phyloP scores from a whole-genome alignment of 176 grass and related monocot genomes.

The Cymbopogon citratus region DNA sequence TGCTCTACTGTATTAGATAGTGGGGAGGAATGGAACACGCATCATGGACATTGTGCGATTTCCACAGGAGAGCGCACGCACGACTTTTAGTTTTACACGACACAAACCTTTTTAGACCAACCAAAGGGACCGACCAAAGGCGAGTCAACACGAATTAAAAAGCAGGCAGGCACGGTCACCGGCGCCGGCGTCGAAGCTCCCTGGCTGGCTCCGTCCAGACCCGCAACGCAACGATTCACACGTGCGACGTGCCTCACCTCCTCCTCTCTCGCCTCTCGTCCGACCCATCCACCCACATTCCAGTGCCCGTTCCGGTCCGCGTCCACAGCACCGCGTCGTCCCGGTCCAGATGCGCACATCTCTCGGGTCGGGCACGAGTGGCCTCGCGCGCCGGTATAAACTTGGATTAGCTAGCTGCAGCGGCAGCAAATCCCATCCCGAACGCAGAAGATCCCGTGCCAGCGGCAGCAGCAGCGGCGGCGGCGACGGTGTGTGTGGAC shows the following conservation, averaged over 20 bases:
- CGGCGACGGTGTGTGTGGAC: neutral
- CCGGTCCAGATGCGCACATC: neutral
- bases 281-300: neutral
- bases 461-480: neutral
- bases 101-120: neutral
- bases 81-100: neutral
- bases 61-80: neutral
- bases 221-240: conserved; percentile 27
- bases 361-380: neutral
- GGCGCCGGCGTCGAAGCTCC: neutral
- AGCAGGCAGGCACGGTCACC: neutral
- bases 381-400: conserved; percentile 20
- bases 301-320: neutral
- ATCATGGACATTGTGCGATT: neutral
- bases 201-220: neutral
- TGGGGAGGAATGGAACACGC: neutral
- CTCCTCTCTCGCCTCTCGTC: no score
- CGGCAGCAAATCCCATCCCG: neutral
- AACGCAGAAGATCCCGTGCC: conserved; percentile 23
- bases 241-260: neutral
- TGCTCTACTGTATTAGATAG: neutral
- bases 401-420: neutral
- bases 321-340: conserved; percentile 21
- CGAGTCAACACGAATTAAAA: conserved; percentile 21
- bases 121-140: neutral